phyloP scores from a whole-genome alignment of 768 basidiomycete genomes.

The Agaricus sinodeliciosus region DNA sequence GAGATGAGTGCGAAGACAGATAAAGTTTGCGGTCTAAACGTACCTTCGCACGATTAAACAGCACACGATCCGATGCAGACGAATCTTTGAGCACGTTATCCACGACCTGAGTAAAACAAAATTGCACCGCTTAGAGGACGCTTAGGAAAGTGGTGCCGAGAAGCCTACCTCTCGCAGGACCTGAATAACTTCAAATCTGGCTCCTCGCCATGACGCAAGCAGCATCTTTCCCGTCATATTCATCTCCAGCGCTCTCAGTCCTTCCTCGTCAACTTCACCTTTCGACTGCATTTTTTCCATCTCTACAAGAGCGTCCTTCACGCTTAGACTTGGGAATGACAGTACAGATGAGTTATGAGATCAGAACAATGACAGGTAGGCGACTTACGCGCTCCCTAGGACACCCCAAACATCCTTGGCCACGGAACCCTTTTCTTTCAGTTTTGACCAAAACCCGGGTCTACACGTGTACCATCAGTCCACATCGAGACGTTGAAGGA shows the following conservation, averaged over 20 bases:
- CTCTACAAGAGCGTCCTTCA: slow-evolving; percentile 78
- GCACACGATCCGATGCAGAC: slow-evolving; percentile 58
- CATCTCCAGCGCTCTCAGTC: slow-evolving; percentile 80
- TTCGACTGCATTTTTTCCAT: slow-evolving; percentile 87
- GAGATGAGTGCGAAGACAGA: background rate
- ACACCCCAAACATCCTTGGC: slow-evolving; percentile 98
- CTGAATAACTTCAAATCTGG: slow-evolving; percentile 89
- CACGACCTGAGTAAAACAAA: slow-evolving; percentile 43
- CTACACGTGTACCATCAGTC: slow-evolving; percentile 25
- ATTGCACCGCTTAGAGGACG: background rate
- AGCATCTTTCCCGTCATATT: slow-evolving; percentile 96
- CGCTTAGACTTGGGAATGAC: slow-evolving; percentile 45
- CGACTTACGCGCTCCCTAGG: slow-evolving; percentile 85
- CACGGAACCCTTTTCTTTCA: slow-evolving; percentile 91
- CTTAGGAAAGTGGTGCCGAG: background rate
- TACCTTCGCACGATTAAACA: slow-evolving; percentile 84
- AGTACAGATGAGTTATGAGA: background rate
- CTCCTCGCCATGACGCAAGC: slow-evolving; percentile 96
- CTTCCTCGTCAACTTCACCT: slow-evolving; percentile 84
- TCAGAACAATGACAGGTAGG: background rate
- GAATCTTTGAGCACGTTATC: slow-evolving; percentile 84
- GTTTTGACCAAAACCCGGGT: slow-evolving; percentile 84
- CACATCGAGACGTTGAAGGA: slow-evolving; percentile 6
- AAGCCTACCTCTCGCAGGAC: slow-evolving; percentile 62
- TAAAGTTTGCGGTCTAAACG: slow-evolving; percentile 8